Evolutionary conservation across 345 rosid species (phyloP).

Genomic region (Salix arbutifolia): DNA sequence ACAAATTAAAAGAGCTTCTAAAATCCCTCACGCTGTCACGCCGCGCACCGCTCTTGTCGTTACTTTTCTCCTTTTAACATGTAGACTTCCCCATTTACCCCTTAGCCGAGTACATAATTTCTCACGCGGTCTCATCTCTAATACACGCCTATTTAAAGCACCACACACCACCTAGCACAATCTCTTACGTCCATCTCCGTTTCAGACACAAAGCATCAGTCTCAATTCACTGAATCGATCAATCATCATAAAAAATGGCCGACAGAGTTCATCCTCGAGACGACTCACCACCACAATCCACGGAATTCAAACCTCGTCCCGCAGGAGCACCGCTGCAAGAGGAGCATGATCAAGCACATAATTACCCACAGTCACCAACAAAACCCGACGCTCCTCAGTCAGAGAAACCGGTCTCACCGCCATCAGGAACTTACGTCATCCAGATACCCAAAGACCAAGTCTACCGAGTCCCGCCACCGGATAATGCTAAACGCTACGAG

Average conservation of each 20-base stretch:
- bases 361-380: neutral
- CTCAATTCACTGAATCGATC: neutral
- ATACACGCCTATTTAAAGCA: neutral
- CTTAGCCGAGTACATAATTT: neutral
- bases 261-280: constrained; percentile 35
- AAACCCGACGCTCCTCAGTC: constrained; percentile 5
- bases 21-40: neutral
- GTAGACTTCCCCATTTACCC: neutral
- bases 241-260: constrained; percentile 21
- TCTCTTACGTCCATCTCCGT: neutral
- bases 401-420: constrained; percentile 40
- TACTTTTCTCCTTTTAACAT: neutral
- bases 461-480: constrained; percentile 88
- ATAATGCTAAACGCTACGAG: constrained; percentile 53
- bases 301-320: neutral
- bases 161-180: neutral
- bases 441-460: constrained; percentile 82
- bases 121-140: neutral
- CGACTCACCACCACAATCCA: constrained; percentile 9
- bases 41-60: neutral
- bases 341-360: neutral
- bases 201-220: neutral
- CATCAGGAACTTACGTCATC: constrained; percentile 70
- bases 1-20: too few species aligned
- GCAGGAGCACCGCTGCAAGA: too few species aligned